Percentiles rank a stretch among this genome's conserved stretches.
Conservation (phyloP, 129 eudicot species). For the Erigeron canadensis region DNA sequence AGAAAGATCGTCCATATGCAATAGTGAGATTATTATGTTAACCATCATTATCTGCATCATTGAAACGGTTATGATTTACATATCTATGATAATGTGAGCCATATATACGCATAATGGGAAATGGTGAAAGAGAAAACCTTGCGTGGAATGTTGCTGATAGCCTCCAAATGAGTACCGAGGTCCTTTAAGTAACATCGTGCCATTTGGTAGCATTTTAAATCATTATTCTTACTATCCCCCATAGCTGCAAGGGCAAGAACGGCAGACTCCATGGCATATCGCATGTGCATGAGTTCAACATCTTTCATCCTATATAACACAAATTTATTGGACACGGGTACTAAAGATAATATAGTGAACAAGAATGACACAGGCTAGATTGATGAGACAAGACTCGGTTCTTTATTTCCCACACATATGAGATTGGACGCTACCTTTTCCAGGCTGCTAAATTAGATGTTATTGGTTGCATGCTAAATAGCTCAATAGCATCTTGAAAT, state of each 20-base stretch:
- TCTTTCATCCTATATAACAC: conserved; percentile 75
- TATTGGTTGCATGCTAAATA: conserved; percentile 95
- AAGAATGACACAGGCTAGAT: not conserved
- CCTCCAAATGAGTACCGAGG: conserved; percentile 78
- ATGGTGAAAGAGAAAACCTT: conserved; percentile 50
- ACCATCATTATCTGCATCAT: conserved; percentile 84
- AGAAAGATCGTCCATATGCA: conserved; percentile 72
- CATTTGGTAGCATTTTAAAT: conserved; percentile 48
- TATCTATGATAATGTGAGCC: not conserved
- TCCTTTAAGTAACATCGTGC: conserved; percentile 61
- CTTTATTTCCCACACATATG: not conserved
- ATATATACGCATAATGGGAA: not conserved
- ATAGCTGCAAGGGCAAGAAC: conserved; percentile 77
- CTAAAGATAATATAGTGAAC: not conserved
- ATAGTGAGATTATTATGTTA: conserved; percentile 85
- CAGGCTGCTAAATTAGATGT: conserved; percentile 81
- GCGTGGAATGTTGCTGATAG: conserved; percentile 70
- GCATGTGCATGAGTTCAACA: conserved; percentile 97
- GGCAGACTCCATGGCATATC: conserved; percentile 89
- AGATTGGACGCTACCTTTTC: conserved; percentile 61
- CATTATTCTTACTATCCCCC: conserved; percentile 64
- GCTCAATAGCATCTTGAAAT: conserved; percentile 85
- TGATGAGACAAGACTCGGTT: conserved; percentile 12
- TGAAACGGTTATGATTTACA: conserved; percentile 5
- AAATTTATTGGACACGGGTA: conserved; percentile 8